phyloP scores from a whole-genome alignment of 1,284 basidiomycete species.

The Apiotrichum sp. region DNA sequence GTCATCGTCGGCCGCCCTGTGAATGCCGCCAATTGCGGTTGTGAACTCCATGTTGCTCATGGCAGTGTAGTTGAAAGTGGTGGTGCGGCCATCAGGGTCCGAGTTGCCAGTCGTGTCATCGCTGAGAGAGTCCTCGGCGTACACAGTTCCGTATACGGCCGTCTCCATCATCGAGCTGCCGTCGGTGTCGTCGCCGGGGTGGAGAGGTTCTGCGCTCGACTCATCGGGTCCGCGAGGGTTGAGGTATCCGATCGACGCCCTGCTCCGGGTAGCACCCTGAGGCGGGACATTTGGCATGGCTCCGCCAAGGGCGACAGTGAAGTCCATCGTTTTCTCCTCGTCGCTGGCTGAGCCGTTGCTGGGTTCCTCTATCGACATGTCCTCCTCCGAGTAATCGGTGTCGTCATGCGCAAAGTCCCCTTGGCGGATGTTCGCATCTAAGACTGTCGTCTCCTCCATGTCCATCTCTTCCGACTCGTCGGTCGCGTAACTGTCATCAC shows the following conservation, averaged over 20 bases:
- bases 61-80: constrained; percentile 4
- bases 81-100: constrained; percentile 2
- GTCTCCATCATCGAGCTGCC: constrained; percentile 42
- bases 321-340: constrained; percentile 48
- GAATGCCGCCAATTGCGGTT: constrained; percentile 37
- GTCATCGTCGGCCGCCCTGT: constrained; percentile 24
- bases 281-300: constrained; percentile 41
- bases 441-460: constrained; percentile 44
- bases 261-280: constrained; percentile 26
- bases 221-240: constrained; percentile 19
- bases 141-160: constrained; percentile 38
- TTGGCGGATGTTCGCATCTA: constrained; percentile 33
- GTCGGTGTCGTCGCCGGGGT: constrained; percentile 41
- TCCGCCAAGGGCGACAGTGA: constrained; percentile 46
- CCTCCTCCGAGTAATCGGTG: constrained; percentile 11
- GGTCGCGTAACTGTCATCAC: constrained; percentile 16
- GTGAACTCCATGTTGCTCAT: constrained; percentile 38
- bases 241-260: constrained; percentile 43
- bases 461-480: constrained; percentile 35
- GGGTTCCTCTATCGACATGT: constrained; percentile 19
- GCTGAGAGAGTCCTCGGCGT: constrained; percentile 28
- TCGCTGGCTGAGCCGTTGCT: constrained; percentile 17
- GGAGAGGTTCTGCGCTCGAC: constrained; percentile 9
- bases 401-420: constrained; percentile 1
- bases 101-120: constrained; percentile 6